Base-by-base conservation (phyloP, 2,329 filamentous ascomycete species). In the Sporothrix humicola region DNA sequence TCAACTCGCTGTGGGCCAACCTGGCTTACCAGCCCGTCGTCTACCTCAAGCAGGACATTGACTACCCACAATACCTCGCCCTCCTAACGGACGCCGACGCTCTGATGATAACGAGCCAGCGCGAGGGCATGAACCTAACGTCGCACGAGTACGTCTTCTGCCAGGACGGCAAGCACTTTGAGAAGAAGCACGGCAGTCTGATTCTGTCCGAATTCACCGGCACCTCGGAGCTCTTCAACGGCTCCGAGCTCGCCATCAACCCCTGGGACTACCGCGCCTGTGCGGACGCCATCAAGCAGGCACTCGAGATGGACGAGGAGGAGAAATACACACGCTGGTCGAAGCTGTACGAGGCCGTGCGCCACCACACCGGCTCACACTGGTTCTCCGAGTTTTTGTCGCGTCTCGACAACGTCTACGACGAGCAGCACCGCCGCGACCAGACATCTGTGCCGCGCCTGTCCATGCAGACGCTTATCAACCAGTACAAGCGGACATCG, bases 171-270 rank as follows among this genome's bases (percentile, higher is more conserved):
- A 89, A 88, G 77, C 86, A 87, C 70, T 83, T 89, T 75, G 85
- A 90, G 73, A 94, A 94, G 84, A 95, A 93, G 82, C 90, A 96
- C 79, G 94, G 94, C 1, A 95, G 94, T 0, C 86, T 98, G 59
- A 97, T 98, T 76, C 85, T 98, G 72, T 97, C 94, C 76, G 95
- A 98, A 81, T 98, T 98, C 80, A 97, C 95, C 1, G 96, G 95
- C 31, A 97, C 94, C 74, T 91, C 95, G 0, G 93, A 93, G 0
- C 87, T 98, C 1, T 97, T 98, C 79, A 89, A 90, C 17, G 89
- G 92, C 63, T 89, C 93, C 74, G 92, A 96, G 76, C 87, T 98
- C 15, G 88, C 93, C 0, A 92, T 98, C 78, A 98, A 98, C 80
- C 95, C 95, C 0, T 98, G 95, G 95, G 93, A 98, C 80, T 97